Conservation (phyloP, 108 stramenopile species). For the Schizochytrium sp. region DNA sequence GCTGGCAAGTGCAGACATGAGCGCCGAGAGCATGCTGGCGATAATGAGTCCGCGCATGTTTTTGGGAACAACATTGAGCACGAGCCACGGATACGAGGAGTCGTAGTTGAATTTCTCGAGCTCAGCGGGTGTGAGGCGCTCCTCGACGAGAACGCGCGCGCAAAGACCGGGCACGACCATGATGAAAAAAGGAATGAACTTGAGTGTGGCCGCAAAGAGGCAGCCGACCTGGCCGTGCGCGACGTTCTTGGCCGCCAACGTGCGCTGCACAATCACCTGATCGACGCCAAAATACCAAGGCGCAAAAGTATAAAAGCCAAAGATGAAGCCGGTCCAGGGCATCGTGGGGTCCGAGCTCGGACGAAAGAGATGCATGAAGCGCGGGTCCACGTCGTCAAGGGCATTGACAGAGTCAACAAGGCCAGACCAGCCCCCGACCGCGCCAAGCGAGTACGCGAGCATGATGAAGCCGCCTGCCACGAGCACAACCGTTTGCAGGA, state of each 20-base stretch:
- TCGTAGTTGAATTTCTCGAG: not conserved
- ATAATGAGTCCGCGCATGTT: not conserved
- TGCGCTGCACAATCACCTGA: not conserved
- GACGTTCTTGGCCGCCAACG: not conserved
- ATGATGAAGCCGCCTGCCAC: not conserved
- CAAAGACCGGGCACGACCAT: slow-evolving; percentile 15
- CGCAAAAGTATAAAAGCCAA: not conserved
- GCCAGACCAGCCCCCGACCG: not conserved
- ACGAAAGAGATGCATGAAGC: not conserved
- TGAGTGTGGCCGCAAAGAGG: not conserved
- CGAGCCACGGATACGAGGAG: not conserved
- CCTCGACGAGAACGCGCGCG: slow-evolving; percentile 10
- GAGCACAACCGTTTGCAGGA: not conserved
- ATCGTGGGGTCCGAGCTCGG: not conserved
- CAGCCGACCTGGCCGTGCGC: slow-evolving; percentile 10
- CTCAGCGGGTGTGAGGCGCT: not conserved
- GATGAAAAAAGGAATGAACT: slow-evolving; percentile 12
- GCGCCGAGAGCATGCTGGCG: slow-evolving; percentile 4
- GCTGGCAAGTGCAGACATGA: slow-evolving; percentile 10
- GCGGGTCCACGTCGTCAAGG: not conserved
- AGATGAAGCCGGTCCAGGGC: slow-evolving; percentile 13
- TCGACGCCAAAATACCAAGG: slow-evolving; percentile 16
- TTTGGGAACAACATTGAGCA: not conserved
- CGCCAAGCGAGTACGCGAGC: not conserved
- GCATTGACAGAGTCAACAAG: not conserved